phyloP scores from a whole-genome alignment of 768 basidiomycete species.

The Mycena albidolilacea region DNA sequence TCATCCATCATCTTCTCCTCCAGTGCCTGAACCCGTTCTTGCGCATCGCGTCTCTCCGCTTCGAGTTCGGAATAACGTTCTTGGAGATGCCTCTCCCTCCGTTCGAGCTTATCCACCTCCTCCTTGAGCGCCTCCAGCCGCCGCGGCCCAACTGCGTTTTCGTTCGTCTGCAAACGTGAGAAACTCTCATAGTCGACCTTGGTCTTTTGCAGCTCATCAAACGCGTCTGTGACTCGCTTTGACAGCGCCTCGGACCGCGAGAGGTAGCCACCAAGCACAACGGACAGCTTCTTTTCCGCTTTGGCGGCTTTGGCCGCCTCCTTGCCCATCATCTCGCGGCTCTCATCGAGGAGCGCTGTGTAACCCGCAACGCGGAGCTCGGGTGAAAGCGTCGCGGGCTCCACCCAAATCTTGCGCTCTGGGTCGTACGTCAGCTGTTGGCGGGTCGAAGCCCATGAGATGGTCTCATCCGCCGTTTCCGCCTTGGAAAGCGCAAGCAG shows the following conservation, averaged over 20 bases:
- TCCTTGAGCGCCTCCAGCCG: constrained; percentile 85
- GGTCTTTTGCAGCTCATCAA: constrained; percentile 77
- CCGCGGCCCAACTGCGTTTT: constrained; percentile 82
- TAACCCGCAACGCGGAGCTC: constrained; percentile 79
- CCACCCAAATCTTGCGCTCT: constrained; percentile 73
- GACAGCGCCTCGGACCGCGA: constrained; percentile 77
- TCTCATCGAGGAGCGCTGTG: constrained; percentile 69
- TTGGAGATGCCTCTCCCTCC: constrained; percentile 85
- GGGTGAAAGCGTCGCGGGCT: constrained; percentile 67
- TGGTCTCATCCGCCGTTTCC: constrained; percentile 71
- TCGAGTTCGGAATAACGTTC: constrained; percentile 88
- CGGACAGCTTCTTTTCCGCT: constrained; percentile 90
- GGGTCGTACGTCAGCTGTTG: constrained; percentile 76
- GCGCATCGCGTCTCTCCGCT: constrained; percentile 73
- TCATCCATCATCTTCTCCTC: constrained; percentile 93
- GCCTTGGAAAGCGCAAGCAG: constrained; percentile 74
- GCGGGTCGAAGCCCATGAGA: constrained; percentile 82
- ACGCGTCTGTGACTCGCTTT: constrained; percentile 75
- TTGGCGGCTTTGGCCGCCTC: constrained; percentile 88
- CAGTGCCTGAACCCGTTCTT: constrained; percentile 69
- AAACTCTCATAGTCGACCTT: constrained; percentile 88
- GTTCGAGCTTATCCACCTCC: constrained; percentile 87
- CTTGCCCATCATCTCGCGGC: constrained; percentile 80
- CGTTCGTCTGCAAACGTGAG: constrained; percentile 76
- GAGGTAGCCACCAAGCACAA: constrained; percentile 94